A percentile compares a stretch with the other conserved stretches of the same genome.
phyloP scores from a whole-genome alignment of 768 basidiomycete species.

The Psilocybe azurescens region DNA sequence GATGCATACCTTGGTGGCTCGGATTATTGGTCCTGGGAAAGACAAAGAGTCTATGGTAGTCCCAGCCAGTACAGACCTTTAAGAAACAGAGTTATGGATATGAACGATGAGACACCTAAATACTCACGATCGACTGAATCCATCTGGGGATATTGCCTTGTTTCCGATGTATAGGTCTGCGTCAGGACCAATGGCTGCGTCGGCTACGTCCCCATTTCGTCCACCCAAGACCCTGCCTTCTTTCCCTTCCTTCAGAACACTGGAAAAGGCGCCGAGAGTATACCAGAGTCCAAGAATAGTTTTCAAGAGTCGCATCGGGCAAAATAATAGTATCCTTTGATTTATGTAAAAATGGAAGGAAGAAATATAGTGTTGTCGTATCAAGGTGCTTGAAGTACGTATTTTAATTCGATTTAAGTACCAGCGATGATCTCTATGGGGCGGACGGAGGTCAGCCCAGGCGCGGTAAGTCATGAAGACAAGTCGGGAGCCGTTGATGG shows the following conservation, averaged over 20 bases:
- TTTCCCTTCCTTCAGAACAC: background rate
- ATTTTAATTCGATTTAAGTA: background rate
- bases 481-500: no score
- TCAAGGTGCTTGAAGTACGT: background rate
- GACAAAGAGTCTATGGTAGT: conserved; percentile 7
- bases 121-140: background rate
- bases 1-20: conserved; percentile 19
- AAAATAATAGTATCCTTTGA: background rate
- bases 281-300: background rate
- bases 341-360: background rate
- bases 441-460: background rate
- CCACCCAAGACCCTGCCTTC: no score
- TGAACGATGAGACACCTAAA: background rate
- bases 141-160: background rate
- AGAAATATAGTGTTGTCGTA: no score
- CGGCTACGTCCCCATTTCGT: background rate
- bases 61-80: conserved; percentile 17
- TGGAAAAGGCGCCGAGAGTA: background rate
- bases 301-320: background rate
- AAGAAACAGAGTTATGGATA: background rate
- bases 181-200: background rate
- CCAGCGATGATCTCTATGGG: background rate
- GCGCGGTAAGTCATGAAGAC: no score
- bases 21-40: conserved; percentile 30
- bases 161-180: background rate